Evolutionary conservation across 441 rosid species (phyloP).

Genomic region (Capsella rubella): DNA sequence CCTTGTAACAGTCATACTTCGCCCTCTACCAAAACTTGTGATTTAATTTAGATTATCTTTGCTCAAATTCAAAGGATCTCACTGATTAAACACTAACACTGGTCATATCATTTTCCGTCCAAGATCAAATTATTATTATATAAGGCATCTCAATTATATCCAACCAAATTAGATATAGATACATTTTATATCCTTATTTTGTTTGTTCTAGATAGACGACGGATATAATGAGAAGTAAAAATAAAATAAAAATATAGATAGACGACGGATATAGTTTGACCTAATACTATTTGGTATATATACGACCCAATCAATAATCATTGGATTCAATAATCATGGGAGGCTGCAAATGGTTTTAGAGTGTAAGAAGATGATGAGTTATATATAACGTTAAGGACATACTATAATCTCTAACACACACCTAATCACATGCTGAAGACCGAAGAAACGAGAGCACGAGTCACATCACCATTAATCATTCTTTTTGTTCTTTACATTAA

Average conservation of each 20-base stretch:
- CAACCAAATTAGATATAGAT: conserved; percentile 18
- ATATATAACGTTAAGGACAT: conserved; percentile 22
- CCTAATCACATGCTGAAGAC: conserved; percentile 39
- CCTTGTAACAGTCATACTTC: conserved; percentile 1
- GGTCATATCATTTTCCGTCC: conserved; percentile 6
- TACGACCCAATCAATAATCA: conserved; percentile 28
- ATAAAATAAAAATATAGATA: no score
- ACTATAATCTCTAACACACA: conserved; percentile 18
- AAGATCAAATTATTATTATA: conserved; percentile 17
- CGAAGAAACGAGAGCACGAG: conserved; percentile 29
- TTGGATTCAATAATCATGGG: conserved; percentile 27
- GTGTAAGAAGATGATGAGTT: neutral
- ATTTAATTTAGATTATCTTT: conserved; percentile 4
- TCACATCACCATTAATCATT: conserved; percentile 28
- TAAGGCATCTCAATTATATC: conserved; percentile 19
- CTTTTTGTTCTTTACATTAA: conserved; percentile 4
- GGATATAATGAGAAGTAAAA: no score
- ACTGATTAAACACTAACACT: conserved; percentile 6
- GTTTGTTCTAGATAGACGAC: neutral
- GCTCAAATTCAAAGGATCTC: neutral
- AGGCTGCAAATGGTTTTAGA: conserved; percentile 26
- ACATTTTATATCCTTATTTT: neutral
- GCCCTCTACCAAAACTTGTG: conserved; percentile 14
- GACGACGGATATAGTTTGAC: conserved; percentile 26
- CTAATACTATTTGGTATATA: conserved; percentile 3